Base-by-base conservation (phyloP, 345 rosid species). In the Eucalyptus sp. region DNA sequence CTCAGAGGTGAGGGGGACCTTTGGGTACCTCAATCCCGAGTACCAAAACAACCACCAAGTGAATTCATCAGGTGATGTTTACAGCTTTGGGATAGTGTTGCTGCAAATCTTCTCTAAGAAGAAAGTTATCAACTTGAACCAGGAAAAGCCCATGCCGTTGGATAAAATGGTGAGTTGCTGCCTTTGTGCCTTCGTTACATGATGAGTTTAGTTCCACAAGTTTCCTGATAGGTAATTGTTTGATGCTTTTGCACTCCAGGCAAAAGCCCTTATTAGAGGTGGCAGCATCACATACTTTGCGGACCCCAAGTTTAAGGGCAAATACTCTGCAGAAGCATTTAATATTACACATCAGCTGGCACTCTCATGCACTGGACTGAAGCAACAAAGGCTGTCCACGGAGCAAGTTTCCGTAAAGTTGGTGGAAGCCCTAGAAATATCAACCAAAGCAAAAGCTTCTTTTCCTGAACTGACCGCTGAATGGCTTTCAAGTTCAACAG, bases 1-100 rank as follows among this genome's bases (percentile, higher is more conserved):
- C 92, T 92, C 94, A 83, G 96, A 94, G 93, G 94, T 94, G 13
- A 88, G 95, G 86, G 95, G 94, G 88, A 91, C 94, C 43, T 92
- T 94, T 87, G 94, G 96, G 29, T 93, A 94, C 80, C 91, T 93
- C 7, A 93, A 94, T 87, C 96, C 96, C 15, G 92, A 92, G 89
- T 91, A 91, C 88, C 90, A 66, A 86, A 89, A 20, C 58, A 90
- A 91, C 52, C 49, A 46, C 37, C 89, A 62, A 41, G 93, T 93
- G 11, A 91, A 92, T 88, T 89, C 96, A 11, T 92, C 91, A 10
- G 92, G 94, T 25, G 94, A 94, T 88, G 94, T 94, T 43, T 93
- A 93, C 91, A 93, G 95, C 90, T 91, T 92, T 66, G 95, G 95
- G 49, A 89, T 93, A 29, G 94, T 93, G 44, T 93, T 93, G 58